Conservation (phyloP, 371 early-diverging fungal species). For the Zychaea mexicana region DNA sequence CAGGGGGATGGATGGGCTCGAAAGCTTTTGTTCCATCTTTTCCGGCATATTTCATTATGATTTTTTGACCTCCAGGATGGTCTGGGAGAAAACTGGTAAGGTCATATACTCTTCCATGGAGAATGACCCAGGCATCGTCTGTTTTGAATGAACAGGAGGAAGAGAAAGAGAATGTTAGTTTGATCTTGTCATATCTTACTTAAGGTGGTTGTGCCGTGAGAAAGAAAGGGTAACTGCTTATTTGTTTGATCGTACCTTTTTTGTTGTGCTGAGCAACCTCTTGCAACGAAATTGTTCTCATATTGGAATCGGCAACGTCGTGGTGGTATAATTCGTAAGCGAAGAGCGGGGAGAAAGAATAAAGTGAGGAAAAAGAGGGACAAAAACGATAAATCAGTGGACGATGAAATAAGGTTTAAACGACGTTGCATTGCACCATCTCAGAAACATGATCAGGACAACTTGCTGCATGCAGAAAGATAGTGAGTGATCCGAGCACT, state of each 20-base stretch:
- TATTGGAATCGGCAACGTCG: too few relatives aligned
- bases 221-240: too few relatives aligned
- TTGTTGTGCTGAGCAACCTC: constrained; percentile 77
- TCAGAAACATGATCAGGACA: too few relatives aligned
- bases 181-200: too few relatives aligned
- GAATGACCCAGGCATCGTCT: constrained; percentile 85
- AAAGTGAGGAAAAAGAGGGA: too few relatives aligned
- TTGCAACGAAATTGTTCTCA: constrained; percentile 38
- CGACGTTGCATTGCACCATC: too few relatives aligned
- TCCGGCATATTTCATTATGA: constrained; percentile 72
- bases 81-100: constrained; percentile 75
- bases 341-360: background rate
- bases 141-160: background rate
- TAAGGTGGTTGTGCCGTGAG: too few relatives aligned
- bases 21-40: constrained; percentile 86
- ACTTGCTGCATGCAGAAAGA: too few relatives aligned
- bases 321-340: too few relatives aligned
- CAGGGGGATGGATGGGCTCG: constrained; percentile 61
- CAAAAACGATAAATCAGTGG: background rate
- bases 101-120: constrained; percentile 84
- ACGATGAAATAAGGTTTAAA: background rate
- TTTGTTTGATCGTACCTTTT: constrained; percentile 26
- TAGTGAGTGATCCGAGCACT: too few relatives aligned
- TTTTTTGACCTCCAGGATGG: constrained; percentile 71
- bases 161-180: background rate